phyloP scores from a whole-genome alignment of 2,329 filamentous ascomycete genomes.

The Xylaria sp. region DNA sequence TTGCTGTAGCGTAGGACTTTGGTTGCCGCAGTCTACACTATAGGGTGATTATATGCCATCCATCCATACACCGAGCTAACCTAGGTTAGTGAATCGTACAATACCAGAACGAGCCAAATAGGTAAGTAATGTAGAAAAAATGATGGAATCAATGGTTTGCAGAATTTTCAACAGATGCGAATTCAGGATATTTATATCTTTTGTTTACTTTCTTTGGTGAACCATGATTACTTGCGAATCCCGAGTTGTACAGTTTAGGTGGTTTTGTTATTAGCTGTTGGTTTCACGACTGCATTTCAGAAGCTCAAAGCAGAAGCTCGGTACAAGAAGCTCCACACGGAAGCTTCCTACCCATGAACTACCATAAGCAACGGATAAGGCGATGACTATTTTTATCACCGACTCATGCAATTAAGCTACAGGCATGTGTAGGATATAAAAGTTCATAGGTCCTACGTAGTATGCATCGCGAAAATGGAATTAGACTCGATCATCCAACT shows the following conservation, averaged over 20 bases:
- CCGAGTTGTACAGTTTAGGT: not conserved
- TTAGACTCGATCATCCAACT: slow-evolving; percentile 23
- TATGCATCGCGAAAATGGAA: not conserved
- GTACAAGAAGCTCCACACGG: slow-evolving; percentile 9
- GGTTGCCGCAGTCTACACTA: not conserved
- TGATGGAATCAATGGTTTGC: not conserved
- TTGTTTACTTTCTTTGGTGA: not conserved
- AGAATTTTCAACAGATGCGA: not conserved
- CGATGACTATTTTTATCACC: slow-evolving; percentile 15
- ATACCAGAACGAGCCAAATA: too few relatives aligned
- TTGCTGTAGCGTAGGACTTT: not conserved
- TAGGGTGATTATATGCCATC: not conserved
- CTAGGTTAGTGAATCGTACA: too few relatives aligned
- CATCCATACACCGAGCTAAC: not conserved
- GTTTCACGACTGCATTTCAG: not conserved
- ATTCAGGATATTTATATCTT: not conserved
- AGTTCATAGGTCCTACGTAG: not conserved
- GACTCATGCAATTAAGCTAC: not conserved
- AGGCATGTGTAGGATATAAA: slow-evolving; percentile 6
- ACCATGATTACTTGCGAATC: not conserved
- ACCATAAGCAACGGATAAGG: slow-evolving; percentile 1
- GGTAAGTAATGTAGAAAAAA: too few relatives aligned
- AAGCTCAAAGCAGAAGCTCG: not conserved
- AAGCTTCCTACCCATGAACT: not conserved
- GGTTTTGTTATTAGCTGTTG: not conserved